Conservation (phyloP, 202 grass and related monocot species). For the Saccharum hybrid region DNA sequence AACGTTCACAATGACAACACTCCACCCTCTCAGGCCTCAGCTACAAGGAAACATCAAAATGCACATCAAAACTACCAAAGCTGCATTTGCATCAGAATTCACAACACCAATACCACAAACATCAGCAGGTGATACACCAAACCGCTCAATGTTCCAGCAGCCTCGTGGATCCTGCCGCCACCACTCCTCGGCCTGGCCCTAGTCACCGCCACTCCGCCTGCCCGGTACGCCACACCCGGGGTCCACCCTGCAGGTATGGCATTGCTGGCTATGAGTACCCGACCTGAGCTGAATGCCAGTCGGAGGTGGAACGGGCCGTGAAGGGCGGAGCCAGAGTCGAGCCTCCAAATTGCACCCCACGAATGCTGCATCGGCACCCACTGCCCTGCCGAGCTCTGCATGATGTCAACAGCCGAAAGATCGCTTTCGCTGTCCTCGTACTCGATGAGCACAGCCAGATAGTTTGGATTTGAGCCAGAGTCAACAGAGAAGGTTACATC, state of each 20-base stretch:
- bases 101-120: conserved; percentile 22
- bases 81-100: not conserved
- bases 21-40: not conserved
- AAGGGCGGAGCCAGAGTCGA: conserved; percentile 53
- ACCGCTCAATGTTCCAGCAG: not conserved
- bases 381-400: conserved; percentile 19
- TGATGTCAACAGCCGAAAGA: conserved; percentile 60
- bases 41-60: not conserved
- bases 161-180: not conserved
- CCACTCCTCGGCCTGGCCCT: conserved; percentile 23
- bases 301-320: conserved; percentile 67
- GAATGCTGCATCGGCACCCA: conserved; percentile 78
- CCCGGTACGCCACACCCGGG: conserved; percentile 51
- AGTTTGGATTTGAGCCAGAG: conserved; percentile 67
- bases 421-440: conserved; percentile 61
- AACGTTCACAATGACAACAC: not conserved
- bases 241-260: conserved; percentile 67
- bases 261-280: conserved; percentile 58
- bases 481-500: conserved; percentile 66
- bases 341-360: conserved; percentile 72
- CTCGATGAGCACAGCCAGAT: conserved; percentile 67
- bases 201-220: conserved; percentile 38
- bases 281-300: conserved; percentile 59
- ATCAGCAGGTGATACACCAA: conserved; percentile 36
- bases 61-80: not conserved